phyloP scores from a whole-genome alignment of 192 early-diverging fungal genomes.

The Backusella tarrabulga region DNA sequence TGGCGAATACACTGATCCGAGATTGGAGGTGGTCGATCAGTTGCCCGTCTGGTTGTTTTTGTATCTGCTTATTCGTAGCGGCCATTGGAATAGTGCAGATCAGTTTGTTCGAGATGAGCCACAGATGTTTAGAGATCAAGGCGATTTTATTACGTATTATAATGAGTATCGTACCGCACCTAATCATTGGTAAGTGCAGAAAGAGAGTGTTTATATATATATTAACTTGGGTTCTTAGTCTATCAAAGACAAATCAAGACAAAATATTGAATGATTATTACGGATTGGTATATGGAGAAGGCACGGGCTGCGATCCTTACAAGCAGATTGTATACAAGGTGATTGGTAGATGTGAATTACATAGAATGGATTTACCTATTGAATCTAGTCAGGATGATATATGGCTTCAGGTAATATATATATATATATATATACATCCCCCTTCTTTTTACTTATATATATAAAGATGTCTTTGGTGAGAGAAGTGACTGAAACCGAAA shows the following conservation, averaged over 20 bases:
- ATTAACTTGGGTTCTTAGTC: conserved; percentile 9
- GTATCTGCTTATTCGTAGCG: conserved; percentile 79
- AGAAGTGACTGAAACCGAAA: conserved; percentile 50
- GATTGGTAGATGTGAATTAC: conserved; percentile 85
- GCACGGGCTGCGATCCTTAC: conserved; percentile 75
- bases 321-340: conserved; percentile 89
- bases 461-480: conserved; percentile 62
- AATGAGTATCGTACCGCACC: conserved; percentile 56
- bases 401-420: conserved; percentile 71
- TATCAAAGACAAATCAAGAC: conserved; percentile 50
- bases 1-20: conserved; percentile 33
- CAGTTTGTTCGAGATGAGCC: conserved; percentile 62
- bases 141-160: conserved; percentile 71
- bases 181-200: conserved; percentile 30
- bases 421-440: neutral
- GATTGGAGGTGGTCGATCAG: conserved; percentile 47
- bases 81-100: conserved; percentile 64
- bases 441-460: neutral
- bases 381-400: conserved; percentile 89
- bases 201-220: neutral
- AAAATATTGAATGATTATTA: conserved; percentile 59
- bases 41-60: conserved; percentile 87
- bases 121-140: conserved; percentile 57
- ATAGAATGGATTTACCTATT: conserved; percentile 58
- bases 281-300: conserved; percentile 39